Percentiles rank a stretch among this genome's conserved stretches.
Evolutionary conservation across 768 basidiomycete species (phyloP).

Genomic region (Glaciozyma antarctica): DNA sequence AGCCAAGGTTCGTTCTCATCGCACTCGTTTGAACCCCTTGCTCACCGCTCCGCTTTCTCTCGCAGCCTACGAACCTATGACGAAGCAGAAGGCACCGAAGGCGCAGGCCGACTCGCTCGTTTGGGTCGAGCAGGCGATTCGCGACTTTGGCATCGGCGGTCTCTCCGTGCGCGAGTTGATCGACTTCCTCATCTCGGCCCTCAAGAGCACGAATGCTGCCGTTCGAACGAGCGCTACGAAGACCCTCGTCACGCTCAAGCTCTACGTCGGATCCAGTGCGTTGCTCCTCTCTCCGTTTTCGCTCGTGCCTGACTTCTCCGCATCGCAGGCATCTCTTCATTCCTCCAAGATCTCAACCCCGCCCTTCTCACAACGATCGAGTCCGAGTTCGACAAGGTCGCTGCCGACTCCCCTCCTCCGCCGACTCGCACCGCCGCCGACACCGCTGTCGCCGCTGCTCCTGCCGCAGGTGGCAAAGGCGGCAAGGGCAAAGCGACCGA

Average conservation of each 20-base stretch:
- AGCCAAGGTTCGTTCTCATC: constrained; percentile 58
- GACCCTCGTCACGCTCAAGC: constrained; percentile 74
- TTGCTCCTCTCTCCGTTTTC: constrained; percentile 14
- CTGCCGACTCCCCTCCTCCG: constrained; percentile 63
- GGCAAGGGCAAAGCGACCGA: constrained; percentile 31
- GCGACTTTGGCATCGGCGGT: constrained; percentile 80
- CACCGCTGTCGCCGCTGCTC: constrained; percentile 48
- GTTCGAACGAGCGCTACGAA: constrained; percentile 92
- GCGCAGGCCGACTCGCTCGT: constrained; percentile 79
- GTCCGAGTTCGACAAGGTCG: constrained; percentile 84
- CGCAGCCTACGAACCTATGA: constrained; percentile 80
- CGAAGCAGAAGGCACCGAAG: constrained; percentile 95
- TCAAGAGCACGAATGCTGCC: constrained; percentile 87
- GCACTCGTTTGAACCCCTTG: neutral
- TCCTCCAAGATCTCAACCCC: constrained; percentile 87
- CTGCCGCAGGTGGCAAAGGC: constrained; percentile 34
- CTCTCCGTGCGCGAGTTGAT: constrained; percentile 73
- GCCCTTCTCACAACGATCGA: constrained; percentile 84
- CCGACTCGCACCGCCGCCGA: constrained; percentile 71
- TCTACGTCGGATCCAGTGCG: constrained; percentile 82
- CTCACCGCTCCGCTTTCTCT: neutral
- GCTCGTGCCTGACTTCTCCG: constrained; percentile 11
- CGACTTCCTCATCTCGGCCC: constrained; percentile 73
- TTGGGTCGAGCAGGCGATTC: constrained; percentile 78
- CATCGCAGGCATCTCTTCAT: constrained; percentile 68